phyloP scores from a whole-genome alignment of 1,284 basidiomycete genomes.

The Marasmius fiardii region DNA sequence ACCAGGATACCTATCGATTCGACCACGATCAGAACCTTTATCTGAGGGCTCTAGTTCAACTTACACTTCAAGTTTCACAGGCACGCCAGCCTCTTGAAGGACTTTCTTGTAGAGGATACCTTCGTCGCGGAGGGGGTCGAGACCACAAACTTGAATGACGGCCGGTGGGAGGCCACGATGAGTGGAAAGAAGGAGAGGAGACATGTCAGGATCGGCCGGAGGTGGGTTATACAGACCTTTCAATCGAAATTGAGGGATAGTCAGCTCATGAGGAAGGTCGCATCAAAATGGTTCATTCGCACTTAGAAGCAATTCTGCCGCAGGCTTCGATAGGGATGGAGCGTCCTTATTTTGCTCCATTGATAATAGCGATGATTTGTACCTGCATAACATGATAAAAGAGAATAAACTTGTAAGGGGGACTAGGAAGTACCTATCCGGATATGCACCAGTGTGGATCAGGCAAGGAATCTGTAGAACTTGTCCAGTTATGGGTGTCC shows the following conservation, averaged over 20 bases:
- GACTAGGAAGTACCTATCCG: conserved; percentile 8
- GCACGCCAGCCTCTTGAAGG: conserved; percentile 4
- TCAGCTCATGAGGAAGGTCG: neutral
- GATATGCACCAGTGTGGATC: conserved; percentile 7
- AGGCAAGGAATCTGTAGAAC: conserved; percentile 9
- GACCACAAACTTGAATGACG: conserved; percentile 12
- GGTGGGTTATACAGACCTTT: neutral
- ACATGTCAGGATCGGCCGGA: conserved; percentile 8
- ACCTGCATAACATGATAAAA: conserved; percentile 2
- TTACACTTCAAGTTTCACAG: conserved; percentile 11
- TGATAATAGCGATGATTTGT: conserved; percentile 8
- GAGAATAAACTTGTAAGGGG: neutral
- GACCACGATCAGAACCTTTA: neutral
- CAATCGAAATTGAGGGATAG: neutral
- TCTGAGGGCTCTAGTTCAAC: neutral
- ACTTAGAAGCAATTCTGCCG: neutral
- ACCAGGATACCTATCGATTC: neutral
- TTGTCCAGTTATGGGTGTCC: conserved; percentile 12
- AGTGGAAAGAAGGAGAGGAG: conserved; percentile 5
- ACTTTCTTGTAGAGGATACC: conserved; percentile 13
- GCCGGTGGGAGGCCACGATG: conserved; percentile 11
- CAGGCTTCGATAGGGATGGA: neutral
- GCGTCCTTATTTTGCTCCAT: conserved; percentile 12
- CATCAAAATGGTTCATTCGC: neutral
- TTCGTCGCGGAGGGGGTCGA: conserved; percentile 15